Evolutionary conservation across 2,329 filamentous ascomycete species (phyloP).

Genomic region (Colletotrichum tanaceti): DNA sequence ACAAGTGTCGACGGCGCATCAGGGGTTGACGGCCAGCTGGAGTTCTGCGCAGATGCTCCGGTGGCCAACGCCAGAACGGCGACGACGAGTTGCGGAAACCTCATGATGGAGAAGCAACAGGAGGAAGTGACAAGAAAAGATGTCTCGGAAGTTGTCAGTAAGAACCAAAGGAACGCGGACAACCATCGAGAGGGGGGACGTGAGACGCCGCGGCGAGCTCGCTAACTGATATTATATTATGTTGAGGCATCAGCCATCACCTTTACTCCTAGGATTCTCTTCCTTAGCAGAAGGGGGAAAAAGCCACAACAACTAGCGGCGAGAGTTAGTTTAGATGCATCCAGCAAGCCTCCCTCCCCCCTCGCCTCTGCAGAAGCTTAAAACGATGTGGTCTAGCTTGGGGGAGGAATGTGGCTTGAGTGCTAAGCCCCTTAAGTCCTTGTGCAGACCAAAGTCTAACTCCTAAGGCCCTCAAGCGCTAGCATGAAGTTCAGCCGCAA

Average conservation of each 20-base stretch:
- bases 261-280: not conserved
- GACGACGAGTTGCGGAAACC: not conserved
- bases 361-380: not conserved
- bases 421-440: not conserved
- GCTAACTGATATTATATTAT: not conserved
- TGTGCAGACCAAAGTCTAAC: not conserved
- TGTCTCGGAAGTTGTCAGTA: not conserved
- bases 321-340: not conserved
- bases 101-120: constrained; percentile 5
- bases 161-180: not conserved
- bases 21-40: not conserved
- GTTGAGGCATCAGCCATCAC: not conserved
- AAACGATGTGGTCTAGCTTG: not conserved
- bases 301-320: not conserved
- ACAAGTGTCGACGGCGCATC: not conserved
- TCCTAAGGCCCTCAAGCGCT: not conserved
- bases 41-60: constrained; percentile 15
- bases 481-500: constrained; percentile 24
- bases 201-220: not conserved
- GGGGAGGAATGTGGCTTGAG: not conserved
- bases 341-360: not conserved
- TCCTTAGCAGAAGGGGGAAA: not conserved
- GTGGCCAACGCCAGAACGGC: not conserved
- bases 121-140: too few relatives aligned
- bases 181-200: not conserved